A percentile compares a stretch with the other conserved stretches of the same genome.
Evolutionary conservation across 2,329 filamentous ascomycete species (phyloP).

Genomic region (Neofusicoccum laricinum): DNA sequence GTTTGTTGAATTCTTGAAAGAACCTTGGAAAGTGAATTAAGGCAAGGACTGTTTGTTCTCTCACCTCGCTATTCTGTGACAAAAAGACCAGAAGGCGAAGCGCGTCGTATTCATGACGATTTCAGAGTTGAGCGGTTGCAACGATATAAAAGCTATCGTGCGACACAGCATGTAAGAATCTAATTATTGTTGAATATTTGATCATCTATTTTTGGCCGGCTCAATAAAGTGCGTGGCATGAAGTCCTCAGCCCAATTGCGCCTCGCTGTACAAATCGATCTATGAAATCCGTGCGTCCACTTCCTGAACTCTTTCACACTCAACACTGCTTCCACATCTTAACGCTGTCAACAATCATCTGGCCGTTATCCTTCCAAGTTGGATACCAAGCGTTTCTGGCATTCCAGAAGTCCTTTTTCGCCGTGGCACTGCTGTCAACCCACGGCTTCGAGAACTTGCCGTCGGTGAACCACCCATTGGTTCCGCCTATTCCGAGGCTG

Average conservation of each 20-base stretch:
- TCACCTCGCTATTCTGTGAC: too few species aligned
- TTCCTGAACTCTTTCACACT: background rate
- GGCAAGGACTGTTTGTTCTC: too few species aligned
- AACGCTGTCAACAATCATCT: slow-evolving; percentile 22
- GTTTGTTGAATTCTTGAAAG: too few species aligned
- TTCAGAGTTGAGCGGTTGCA: too few species aligned
- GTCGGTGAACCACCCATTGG: slow-evolving; percentile 14
- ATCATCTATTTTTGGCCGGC: background rate
- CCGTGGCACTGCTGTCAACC: slow-evolving; percentile 11
- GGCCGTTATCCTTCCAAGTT: slow-evolving; percentile 20
- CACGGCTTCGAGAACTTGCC: slow-evolving; percentile 17
- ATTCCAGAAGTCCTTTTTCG: slow-evolving; percentile 17
- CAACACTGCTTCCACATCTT: slow-evolving; percentile 22
- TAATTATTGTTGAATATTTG: background rate
- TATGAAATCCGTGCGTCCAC: background rate
- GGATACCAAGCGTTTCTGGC: slow-evolving; percentile 7
- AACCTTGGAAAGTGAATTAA: too few species aligned
- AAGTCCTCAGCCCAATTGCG: background rate
- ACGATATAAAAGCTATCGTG: too few species aligned
- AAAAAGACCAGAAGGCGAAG: too few species aligned
- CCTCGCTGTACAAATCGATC: background rate
- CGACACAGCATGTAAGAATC: too few species aligned
- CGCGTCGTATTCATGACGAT: too few species aligned
- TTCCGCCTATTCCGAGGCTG: background rate
- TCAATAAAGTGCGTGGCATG: background rate